Base-by-base conservation (phyloP, 345 rosid species). In the Aquilaria sinensis region DNA sequence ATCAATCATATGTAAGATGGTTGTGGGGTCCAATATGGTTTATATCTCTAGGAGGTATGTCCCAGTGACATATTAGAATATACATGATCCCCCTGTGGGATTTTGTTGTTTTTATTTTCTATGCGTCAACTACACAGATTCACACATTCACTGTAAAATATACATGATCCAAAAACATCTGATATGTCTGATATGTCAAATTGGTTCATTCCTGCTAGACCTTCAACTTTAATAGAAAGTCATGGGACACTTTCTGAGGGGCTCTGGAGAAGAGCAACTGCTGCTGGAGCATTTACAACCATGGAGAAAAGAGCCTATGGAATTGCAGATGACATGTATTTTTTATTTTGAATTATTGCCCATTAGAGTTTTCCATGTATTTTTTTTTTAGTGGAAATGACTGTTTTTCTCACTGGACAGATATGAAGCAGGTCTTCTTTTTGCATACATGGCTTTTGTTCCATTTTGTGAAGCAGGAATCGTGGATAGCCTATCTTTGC, bases 261-360 rank as follows among this genome's bases (percentile, higher is more conserved):
- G 55, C 93, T 93, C 49, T 93, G 98, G 97, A 87, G 94, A 78
- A 83, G 97, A 73, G 97, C 97, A 75, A 74, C 73, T 68, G 78
- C 81, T 68, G 86, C 94, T 64, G 92, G 97, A 66, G 96, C 86
- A 75, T 78, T 71, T 70, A 74, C 94, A 37, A 59, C 81, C 57
- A 73, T 83, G 68, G 97, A 93, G 86, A 93, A 82, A 74, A 79
- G 92, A 76, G 76, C 90, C 62, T 93, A 89, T 49, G 98, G 94
- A 72, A 79, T 93, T 76, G 97, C 98, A 57, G 98, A 93, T 75
- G 98, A 89, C 80, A 85, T 93, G 97, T 93, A 81, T 63, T 66
- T 53, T 49, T 66, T 15, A 65, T 61, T 23, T 37, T 74, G 33
- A 54, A 54, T 58, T 23, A 23, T 56, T 43, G 15, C 55, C 14